Percentiles rank a stretch among this genome's conserved stretches.
Evolutionary conservation across 2,329 filamentous ascomycete genomes (phyloP).

Genomic region (Trichoderma aggressivum): DNA sequence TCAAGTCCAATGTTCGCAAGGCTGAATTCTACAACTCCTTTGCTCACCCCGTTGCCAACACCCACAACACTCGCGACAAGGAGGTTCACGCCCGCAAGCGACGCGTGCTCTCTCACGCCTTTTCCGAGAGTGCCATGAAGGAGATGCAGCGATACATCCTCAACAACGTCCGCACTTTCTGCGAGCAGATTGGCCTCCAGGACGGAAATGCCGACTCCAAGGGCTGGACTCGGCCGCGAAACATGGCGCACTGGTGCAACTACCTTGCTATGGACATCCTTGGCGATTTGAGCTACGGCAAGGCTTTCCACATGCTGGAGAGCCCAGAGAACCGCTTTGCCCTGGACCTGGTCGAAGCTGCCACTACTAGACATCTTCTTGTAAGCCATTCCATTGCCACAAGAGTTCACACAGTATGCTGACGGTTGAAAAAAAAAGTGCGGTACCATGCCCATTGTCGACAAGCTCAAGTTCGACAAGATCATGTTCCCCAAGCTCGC

Average conservation of each 20-base stretch:
- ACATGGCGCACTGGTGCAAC: slow-evolving; percentile 62
- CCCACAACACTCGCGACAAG: slow-evolving; percentile 70
- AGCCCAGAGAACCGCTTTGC: slow-evolving; percentile 61
- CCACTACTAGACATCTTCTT: slow-evolving; percentile 65
- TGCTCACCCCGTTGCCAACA: slow-evolving; percentile 67
- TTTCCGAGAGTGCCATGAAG: slow-evolving; percentile 63
- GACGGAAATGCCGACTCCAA: slow-evolving; percentile 44
- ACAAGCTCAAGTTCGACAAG: slow-evolving; percentile 64
- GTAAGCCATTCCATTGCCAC: slow-evolving; percentile 41
- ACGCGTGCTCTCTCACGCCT: slow-evolving; percentile 68
- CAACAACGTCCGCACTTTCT: slow-evolving; percentile 64
- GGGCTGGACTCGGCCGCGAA: slow-evolving; percentile 56
- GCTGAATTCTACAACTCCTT: slow-evolving; percentile 72
- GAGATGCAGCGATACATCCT: slow-evolving; percentile 67
- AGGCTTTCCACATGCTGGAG: slow-evolving; percentile 61
- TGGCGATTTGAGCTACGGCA: slow-evolving; percentile 59
- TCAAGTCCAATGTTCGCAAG: slow-evolving; percentile 62
- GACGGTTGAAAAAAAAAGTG: slow-evolving; percentile 44
- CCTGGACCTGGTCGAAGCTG: slow-evolving; percentile 62
- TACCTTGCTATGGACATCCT: slow-evolving; percentile 62
- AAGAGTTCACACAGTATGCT: not conserved
- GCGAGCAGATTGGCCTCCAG: slow-evolving; percentile 50
- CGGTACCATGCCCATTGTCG: slow-evolving; percentile 67
- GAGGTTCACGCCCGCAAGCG: slow-evolving; percentile 66
- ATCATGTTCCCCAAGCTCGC: slow-evolving; percentile 66